A percentile compares a stretch with the other conserved stretches of the same genome.
phyloP scores from a whole-genome alignment of 1,284 basidiomycete genomes.

The Porphyrellus sp. region DNA sequence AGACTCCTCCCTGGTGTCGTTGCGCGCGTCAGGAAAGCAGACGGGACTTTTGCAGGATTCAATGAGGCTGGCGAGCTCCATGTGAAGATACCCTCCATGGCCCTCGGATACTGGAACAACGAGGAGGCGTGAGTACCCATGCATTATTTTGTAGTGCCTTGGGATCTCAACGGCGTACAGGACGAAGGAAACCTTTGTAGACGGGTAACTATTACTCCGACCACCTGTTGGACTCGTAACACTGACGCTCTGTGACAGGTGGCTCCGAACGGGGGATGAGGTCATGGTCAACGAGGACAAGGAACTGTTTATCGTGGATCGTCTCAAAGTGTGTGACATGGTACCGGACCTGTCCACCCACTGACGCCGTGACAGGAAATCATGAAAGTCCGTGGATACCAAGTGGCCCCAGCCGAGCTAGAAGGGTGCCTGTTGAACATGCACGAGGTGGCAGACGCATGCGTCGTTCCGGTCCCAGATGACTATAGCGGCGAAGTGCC shows the following conservation, averaged over 20 bases:
- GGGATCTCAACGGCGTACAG: constrained; percentile 29
- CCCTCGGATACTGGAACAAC: constrained; percentile 59
- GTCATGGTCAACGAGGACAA: constrained; percentile 53
- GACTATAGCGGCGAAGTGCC: constrained; percentile 68
- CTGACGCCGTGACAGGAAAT: constrained; percentile 43
- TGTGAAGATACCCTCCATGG: constrained; percentile 53
- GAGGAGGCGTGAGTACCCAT: constrained; percentile 53
- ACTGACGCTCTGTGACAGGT: constrained; percentile 43
- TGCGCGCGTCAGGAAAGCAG: constrained; percentile 54
- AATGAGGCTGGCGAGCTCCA: constrained; percentile 64
- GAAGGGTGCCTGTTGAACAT: constrained; percentile 72
- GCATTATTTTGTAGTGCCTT: neutral
- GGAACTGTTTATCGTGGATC: constrained; percentile 64
- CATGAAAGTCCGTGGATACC: constrained; percentile 65
- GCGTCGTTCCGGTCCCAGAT: constrained; percentile 76
- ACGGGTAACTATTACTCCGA: constrained; percentile 40
- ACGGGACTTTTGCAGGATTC: constrained; percentile 54
- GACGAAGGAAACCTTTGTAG: constrained; percentile 51
- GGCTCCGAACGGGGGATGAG: constrained; percentile 71
- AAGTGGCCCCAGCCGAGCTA: constrained; percentile 67
- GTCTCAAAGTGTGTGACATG: constrained; percentile 52
- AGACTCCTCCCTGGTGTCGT: constrained; percentile 50
- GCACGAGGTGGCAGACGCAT: constrained; percentile 64
- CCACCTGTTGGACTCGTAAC: constrained; percentile 2
- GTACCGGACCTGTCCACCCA: neutral